phyloP scores from a whole-genome alignment of 2,329 filamentous ascomycete species.

The Botryotinia convoluta region DNA sequence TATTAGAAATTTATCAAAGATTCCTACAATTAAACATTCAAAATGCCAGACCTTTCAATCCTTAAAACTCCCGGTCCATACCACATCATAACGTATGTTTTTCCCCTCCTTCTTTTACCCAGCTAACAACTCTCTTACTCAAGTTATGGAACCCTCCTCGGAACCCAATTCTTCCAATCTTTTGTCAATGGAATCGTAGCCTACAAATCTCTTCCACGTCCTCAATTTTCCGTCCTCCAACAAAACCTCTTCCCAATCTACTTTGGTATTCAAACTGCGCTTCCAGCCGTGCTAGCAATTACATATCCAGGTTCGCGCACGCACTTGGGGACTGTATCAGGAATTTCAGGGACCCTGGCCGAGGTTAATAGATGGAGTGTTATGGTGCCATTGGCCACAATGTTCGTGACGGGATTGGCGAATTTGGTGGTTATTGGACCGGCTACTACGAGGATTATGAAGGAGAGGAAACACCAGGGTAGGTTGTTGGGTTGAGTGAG shows the following conservation, averaged over 20 bases:
- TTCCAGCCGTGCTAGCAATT: constrained; percentile 70
- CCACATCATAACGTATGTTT: constrained; percentile 67
- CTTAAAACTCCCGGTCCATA: constrained; percentile 68
- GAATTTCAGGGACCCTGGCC: constrained; percentile 57
- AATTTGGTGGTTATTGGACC: constrained; percentile 75
- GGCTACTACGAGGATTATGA: constrained; percentile 71
- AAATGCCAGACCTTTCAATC: constrained; percentile 39
- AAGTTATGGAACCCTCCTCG: constrained; percentile 85
- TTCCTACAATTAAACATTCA: constrained; percentile 19
- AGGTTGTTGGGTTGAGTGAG: constrained; percentile 36
- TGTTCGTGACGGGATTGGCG: constrained; percentile 65
- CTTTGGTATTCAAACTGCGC: constrained; percentile 76
- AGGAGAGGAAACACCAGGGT: constrained; percentile 76
- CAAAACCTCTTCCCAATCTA: constrained; percentile 81
- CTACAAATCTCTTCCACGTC: constrained; percentile 72
- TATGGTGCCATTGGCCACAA: constrained; percentile 64
- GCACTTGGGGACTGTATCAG: constrained; percentile 40
- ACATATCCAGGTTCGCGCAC: constrained; percentile 70
- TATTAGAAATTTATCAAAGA: not conserved
- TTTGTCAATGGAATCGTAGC: constrained; percentile 74
- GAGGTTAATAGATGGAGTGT: constrained; percentile 61
- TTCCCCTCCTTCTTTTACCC: not conserved
- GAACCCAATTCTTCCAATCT: constrained; percentile 83
- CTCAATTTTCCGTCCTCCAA: constrained; percentile 80
- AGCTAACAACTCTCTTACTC: constrained; percentile 39